phyloP scores from a whole-genome alignment of 1,284 basidiomycete genomes.

The Kwoniella shivajii region DNA sequence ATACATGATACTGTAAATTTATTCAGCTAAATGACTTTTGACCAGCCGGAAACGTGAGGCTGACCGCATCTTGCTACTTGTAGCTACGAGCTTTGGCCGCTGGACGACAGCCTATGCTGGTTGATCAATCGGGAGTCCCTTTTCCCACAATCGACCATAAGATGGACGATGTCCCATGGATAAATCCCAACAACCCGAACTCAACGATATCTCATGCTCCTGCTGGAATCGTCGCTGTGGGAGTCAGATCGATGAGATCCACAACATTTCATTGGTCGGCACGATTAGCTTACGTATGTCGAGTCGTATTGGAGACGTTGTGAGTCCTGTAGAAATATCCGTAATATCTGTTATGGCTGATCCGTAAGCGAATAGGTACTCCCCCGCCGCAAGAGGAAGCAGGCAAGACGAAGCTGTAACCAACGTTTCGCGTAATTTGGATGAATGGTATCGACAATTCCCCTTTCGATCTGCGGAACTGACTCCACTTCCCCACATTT shows the following conservation, averaged over 20 bases:
- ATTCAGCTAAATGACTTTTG: not conserved
- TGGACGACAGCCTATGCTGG: slow-evolving; percentile 24
- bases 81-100: slow-evolving; percentile 27
- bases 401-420: slow-evolving; percentile 2
- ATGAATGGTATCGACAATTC: slow-evolving; percentile 16
- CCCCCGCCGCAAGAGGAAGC: not conserved
- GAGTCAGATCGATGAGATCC: slow-evolving; percentile 17
- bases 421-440: slow-evolving; percentile 14
- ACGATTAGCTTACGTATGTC: slow-evolving; percentile 15
- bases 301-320: slow-evolving; percentile 19
- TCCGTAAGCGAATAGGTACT: slow-evolving; percentile 11
- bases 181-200: not conserved
- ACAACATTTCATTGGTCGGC: slow-evolving; percentile 29
- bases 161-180: slow-evolving; percentile 13
- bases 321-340: slow-evolving; percentile 1
- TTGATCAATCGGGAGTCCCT: slow-evolving; percentile 4
- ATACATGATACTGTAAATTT: slow-evolving; percentile 19
- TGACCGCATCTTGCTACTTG: not conserved
- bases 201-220: not conserved
- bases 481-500: slow-evolving; percentile 25
- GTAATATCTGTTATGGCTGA: not conserved
- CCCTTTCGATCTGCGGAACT: slow-evolving; percentile 18
- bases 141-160: slow-evolving; percentile 16
- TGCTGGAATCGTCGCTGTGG: not conserved
- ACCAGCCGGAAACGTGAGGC: too few species aligned